These are phyloP conservation scores for Hanseniaspora nectarophila DNA, from an alignment of 805 yeast species.

Conservation along the genomic window DNA sequence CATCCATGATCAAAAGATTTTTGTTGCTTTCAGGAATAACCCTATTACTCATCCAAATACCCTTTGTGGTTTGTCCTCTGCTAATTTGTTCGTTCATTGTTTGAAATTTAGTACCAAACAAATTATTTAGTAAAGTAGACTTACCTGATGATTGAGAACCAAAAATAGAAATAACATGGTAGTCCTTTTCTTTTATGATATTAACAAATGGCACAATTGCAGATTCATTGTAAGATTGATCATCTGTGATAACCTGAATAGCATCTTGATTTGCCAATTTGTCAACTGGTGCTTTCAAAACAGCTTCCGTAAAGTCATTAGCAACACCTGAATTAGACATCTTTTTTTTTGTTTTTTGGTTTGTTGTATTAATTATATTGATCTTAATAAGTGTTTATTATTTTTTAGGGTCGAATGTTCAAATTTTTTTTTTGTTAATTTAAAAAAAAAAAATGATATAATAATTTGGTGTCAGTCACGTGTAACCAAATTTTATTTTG, in stretches of 20 bases:
- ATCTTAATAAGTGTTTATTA: too few species aligned
- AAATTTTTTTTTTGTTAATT: background rate
- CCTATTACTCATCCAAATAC: constrained; percentile 55
- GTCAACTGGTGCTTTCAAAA: background rate
- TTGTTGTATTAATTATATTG: background rate
- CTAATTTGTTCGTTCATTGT: constrained; percentile 73
- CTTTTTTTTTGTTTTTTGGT: background rate
- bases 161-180: constrained; percentile 88
- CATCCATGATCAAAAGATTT: constrained; percentile 74
- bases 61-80: constrained; percentile 85
- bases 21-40: constrained; percentile 24
- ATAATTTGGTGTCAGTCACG: background rate
- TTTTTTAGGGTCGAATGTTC: too few species aligned
- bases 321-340: background rate
- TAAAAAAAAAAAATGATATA: too few species aligned
- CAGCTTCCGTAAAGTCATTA: background rate
- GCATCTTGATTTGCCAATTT: constrained; percentile 70
- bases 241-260: constrained; percentile 82
- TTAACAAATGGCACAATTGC: constrained; percentile 5
- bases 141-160: constrained; percentile 97
- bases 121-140: constrained; percentile 73
- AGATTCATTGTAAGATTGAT: constrained; percentile 71
- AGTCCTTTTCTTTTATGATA: constrained; percentile 37
- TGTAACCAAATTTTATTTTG: background rate
- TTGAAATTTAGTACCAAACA: constrained; percentile 79